Conservation (phyloP, 1,284 basidiomycete species). For the Tylopilus orsonianus region DNA sequence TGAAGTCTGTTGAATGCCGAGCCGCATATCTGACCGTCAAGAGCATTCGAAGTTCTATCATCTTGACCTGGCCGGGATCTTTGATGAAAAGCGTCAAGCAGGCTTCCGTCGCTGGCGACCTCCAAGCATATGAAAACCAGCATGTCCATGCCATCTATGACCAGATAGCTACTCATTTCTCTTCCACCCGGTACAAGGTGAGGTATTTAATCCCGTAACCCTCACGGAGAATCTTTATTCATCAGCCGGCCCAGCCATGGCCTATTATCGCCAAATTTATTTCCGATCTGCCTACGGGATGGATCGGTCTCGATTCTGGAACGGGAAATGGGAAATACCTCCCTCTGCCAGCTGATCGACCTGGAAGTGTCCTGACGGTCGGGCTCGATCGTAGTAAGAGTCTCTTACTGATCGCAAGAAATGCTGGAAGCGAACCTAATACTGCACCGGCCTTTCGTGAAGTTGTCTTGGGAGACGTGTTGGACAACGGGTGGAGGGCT, state of each 20-base stretch:
- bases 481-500: constrained; percentile 67
- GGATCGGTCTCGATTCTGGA: constrained; percentile 90
- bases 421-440: constrained; percentile 47
- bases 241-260: constrained; percentile 70
- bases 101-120: constrained; percentile 45
- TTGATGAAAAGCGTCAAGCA: constrained; percentile 29
- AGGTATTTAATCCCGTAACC: constrained; percentile 10
- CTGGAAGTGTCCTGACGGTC: constrained; percentile 65
- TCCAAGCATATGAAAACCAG: constrained; percentile 62
- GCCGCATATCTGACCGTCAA: background rate
- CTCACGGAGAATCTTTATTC: background rate
- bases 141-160: constrained; percentile 90
- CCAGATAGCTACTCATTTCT: constrained; percentile 89
- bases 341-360: constrained; percentile 59
- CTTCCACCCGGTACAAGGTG: constrained; percentile 92
- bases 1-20: background rate
- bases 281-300: constrained; percentile 69
- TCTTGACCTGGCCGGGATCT: background rate
- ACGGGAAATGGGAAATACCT: constrained; percentile 99
- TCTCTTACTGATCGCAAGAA: constrained; percentile 72
- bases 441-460: constrained; percentile 48
- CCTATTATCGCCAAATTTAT: constrained; percentile 88
- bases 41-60: too few species aligned
- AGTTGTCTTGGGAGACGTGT: constrained; percentile 73
- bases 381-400: constrained; percentile 83